phyloP scores from a whole-genome alignment of 805 yeast species.

The Lachancea lanzarotensis region DNA sequence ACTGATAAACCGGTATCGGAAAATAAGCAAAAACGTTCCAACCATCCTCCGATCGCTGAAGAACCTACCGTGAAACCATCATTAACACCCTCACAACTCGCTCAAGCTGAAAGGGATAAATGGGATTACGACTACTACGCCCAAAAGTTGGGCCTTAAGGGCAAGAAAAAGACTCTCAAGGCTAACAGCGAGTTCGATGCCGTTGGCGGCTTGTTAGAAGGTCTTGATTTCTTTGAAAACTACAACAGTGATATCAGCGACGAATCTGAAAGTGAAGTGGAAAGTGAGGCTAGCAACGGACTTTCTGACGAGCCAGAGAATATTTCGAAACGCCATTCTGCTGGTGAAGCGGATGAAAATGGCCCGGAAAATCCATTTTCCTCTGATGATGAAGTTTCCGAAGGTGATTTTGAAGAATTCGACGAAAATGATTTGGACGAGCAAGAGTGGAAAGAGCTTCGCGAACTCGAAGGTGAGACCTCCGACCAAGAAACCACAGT shows the following conservation, averaged over 20 bases:
- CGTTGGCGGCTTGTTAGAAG: conserved; percentile 77
- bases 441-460: conserved; percentile 30
- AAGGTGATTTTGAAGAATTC: conserved; percentile 40
- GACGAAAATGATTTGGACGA: conserved; percentile 35
- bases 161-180: conserved; percentile 42
- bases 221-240: conserved; percentile 40
- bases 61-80: conserved; percentile 1
- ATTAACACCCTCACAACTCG: conserved; percentile 41
- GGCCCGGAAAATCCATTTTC: conserved; percentile 28
- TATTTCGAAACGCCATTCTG: conserved; percentile 20
- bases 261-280: conserved; percentile 8
- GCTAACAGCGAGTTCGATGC: conserved; percentile 61
- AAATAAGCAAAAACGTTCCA: no score
- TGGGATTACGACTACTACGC: conserved; percentile 80
- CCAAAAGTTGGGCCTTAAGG: conserved; percentile 65
- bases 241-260: conserved; percentile 30
- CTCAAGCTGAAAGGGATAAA: conserved; percentile 53
- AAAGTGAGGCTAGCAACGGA: conserved; percentile 12
- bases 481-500: conserved; percentile 26
- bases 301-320: conserved; percentile 23
- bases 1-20: no score
- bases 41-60: background rate
- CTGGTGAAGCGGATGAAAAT: conserved; percentile 25
- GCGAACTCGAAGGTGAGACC: conserved; percentile 27
- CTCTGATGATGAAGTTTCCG: conserved; percentile 38